Evolutionary conservation across 1,284 basidiomycete genomes (phyloP).

Genomic region (Cryptococcus sp.): DNA sequence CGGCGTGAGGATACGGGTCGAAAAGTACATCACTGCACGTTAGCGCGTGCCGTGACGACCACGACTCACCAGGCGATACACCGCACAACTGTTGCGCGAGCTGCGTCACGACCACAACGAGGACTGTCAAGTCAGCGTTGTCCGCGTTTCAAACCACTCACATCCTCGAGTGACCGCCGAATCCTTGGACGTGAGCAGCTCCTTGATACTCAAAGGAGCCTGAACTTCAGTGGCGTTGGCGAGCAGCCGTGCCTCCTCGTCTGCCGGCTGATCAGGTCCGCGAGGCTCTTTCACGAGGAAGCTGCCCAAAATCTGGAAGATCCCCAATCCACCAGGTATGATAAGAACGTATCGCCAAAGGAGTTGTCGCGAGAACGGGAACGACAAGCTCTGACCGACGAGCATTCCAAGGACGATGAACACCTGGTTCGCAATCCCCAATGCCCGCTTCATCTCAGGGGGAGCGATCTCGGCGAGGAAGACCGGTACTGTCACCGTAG

Average conservation of each 20-base stretch:
- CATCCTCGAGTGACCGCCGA: slow-evolving; percentile 26
- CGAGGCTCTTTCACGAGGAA: slow-evolving; percentile 14
- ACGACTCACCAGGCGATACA: slow-evolving; percentile 36
- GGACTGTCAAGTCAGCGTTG: slow-evolving; percentile 21
- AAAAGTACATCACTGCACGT: slow-evolving; percentile 50
- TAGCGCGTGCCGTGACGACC: background rate
- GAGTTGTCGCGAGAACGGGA: slow-evolving; percentile 38
- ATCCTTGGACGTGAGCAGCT: slow-evolving; percentile 35
- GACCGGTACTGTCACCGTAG: slow-evolving; percentile 54
- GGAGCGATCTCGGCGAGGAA: slow-evolving; percentile 55
- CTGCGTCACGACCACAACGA: slow-evolving; percentile 42
- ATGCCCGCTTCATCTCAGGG: slow-evolving; percentile 42
- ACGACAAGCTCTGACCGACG: slow-evolving; percentile 50
- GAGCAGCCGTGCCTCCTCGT: slow-evolving; percentile 23
- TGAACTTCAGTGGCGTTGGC: slow-evolving; percentile 10
- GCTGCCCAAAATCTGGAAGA: slow-evolving; percentile 47
- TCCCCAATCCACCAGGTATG: slow-evolving; percentile 36
- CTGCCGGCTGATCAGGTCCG: slow-evolving; percentile 5
- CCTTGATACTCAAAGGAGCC: slow-evolving; percentile 27
- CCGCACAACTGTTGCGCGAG: slow-evolving; percentile 45
- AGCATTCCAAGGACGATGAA: slow-evolving; percentile 53
- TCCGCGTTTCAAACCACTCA: slow-evolving; percentile 18
- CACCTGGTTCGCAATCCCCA: slow-evolving; percentile 56
- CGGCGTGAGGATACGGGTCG: slow-evolving; percentile 49
- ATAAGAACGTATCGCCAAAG: slow-evolving; percentile 52